These are phyloP conservation scores for Pichia sp. DNA, from an alignment of 1,139 yeast genomes.

Conservation along the genomic window DNA sequence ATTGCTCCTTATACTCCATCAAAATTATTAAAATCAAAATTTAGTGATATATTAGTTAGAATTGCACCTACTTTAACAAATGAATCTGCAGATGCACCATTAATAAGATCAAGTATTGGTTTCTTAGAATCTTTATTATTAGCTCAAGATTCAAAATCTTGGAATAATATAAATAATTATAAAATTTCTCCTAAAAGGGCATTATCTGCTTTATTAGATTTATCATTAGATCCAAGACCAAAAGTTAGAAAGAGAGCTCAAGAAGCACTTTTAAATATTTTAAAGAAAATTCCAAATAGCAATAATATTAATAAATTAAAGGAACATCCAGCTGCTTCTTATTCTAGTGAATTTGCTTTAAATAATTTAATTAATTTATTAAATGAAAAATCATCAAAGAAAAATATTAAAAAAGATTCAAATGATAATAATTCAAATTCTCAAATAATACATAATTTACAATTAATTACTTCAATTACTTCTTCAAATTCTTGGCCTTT, in stretches of 20 bases:
- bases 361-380: constrained; percentile 45
- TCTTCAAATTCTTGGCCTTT: constrained; percentile 80
- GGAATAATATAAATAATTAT: constrained; percentile 49
- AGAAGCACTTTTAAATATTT: constrained; percentile 65
- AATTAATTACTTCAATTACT: constrained; percentile 63
- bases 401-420: constrained; percentile 24
- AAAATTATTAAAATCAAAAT: constrained; percentile 60
- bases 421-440: constrained; percentile 32
- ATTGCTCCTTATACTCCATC: constrained; percentile 72
- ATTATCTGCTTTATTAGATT: constrained; percentile 68
- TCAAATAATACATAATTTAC: constrained; percentile 67
- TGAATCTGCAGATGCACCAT: constrained; percentile 72
- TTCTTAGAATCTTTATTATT: constrained; percentile 71
- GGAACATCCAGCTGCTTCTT: constrained; percentile 66
- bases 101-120: constrained; percentile 78
- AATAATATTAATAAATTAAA: constrained; percentile 40
- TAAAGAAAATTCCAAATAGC: constrained; percentile 66
- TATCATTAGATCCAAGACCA: constrained; percentile 84
- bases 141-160: constrained; percentile 75
- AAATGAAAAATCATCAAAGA: constrained; percentile 30
- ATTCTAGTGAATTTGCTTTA: constrained; percentile 66
- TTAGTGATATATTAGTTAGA: constrained; percentile 69
- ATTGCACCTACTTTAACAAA: constrained; percentile 75
- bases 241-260: constrained; percentile 94
- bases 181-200: constrained; percentile 78